Conservation (phyloP, 495 filamentous ascomycete genomes). For the Hyphodiscus hymeniophilus region DNA sequence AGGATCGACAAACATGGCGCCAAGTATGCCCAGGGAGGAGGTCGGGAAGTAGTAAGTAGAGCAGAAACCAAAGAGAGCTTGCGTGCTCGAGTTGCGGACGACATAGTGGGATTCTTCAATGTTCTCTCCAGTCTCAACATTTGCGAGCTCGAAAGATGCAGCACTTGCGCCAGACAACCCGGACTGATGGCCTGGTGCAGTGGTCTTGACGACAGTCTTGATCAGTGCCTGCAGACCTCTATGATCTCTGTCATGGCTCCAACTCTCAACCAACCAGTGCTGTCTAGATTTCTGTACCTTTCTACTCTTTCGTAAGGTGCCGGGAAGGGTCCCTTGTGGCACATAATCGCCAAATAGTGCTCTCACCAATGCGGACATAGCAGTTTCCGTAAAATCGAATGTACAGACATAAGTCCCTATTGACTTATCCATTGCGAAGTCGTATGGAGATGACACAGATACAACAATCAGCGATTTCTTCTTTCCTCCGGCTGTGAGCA, state of each 20-base stretch:
- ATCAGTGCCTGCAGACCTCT: constrained; percentile 62
- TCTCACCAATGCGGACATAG: constrained; percentile 72
- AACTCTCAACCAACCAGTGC: constrained; percentile 83
- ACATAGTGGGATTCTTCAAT: constrained; percentile 81
- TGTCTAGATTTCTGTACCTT: constrained; percentile 74
- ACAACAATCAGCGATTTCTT: constrained; percentile 75
- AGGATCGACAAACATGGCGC: constrained; percentile 77
- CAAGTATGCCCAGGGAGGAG: constrained; percentile 65
- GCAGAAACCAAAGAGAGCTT: constrained; percentile 81
- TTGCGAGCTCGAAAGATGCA: constrained; percentile 57
- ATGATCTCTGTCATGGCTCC: constrained; percentile 68
- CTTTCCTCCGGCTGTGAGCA: constrained; percentile 44
- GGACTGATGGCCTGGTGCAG: constrained; percentile 45
- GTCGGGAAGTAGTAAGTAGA: constrained; percentile 72
- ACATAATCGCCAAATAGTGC: constrained; percentile 70
- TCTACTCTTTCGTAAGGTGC: constrained; percentile 72
- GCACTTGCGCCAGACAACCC: constrained; percentile 60
- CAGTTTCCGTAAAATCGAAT: constrained; percentile 89
- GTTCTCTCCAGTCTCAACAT: constrained; percentile 8
- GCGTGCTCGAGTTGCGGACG: constrained; percentile 83
- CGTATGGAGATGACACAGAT: constrained; percentile 86
- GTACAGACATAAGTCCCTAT: constrained; percentile 89
- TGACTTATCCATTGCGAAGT: constrained; percentile 84
- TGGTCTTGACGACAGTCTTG: constrained; percentile 50
- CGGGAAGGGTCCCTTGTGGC: constrained; percentile 66